phyloP scores from a whole-genome alignment of 805 yeast genomes.

The Pichia paraexigua region DNA sequence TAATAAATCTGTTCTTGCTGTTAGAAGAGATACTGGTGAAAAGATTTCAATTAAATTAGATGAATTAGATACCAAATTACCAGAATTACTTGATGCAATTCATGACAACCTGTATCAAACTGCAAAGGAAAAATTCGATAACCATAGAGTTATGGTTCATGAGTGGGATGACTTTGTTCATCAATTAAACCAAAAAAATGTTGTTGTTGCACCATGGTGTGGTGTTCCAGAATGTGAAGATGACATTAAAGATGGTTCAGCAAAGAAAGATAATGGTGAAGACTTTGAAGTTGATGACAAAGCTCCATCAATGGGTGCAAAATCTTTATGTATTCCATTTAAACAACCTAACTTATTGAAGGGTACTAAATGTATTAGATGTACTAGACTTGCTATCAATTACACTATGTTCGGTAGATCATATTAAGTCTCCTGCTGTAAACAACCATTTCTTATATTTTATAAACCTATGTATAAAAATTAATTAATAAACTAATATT shows the following conservation, averaged over 20 bases:
- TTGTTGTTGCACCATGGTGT: constrained; percentile 96
- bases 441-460: background rate
- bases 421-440: constrained; percentile 40
- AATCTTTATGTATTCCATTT: constrained; percentile 92
- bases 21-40: constrained; percentile 84
- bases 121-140: constrained; percentile 79
- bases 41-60: constrained; percentile 61
- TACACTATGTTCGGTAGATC: constrained; percentile 98
- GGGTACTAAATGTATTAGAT: constrained; percentile 82
- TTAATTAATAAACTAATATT: background rate
- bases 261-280: constrained; percentile 71
- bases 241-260: constrained; percentile 84
- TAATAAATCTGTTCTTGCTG: constrained; percentile 72
- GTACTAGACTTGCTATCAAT: constrained; percentile 66
- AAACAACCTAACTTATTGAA: constrained; percentile 77
- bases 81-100: constrained; percentile 72
- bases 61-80: constrained; percentile 58
- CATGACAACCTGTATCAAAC: constrained; percentile 64
- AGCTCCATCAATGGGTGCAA: constrained; percentile 99
- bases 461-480: background rate
- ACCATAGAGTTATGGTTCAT: constrained; percentile 73
- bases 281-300: constrained; percentile 89
- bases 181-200: constrained; percentile 81
- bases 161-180: constrained; percentile 93
- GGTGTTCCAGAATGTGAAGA: constrained; percentile 93